phyloP scores from a whole-genome alignment of 2,329 filamentous ascomycete species.

The Aureobasidium lini region DNA sequence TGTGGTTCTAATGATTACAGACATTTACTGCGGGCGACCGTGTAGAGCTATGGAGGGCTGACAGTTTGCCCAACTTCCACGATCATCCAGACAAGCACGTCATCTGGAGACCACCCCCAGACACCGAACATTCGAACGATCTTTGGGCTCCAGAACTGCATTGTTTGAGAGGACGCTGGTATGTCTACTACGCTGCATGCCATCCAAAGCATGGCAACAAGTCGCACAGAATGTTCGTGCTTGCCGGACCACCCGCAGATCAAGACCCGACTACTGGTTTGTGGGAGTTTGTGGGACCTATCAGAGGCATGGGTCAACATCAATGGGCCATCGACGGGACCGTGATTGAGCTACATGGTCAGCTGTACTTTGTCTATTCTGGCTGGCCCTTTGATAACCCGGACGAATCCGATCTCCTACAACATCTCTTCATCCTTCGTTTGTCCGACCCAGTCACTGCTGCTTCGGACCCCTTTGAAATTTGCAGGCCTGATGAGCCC shows the following conservation, averaged over 20 bases:
- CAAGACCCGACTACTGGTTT: constrained; percentile 24
- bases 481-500: constrained; percentile 32
- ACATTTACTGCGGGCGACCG: constrained; percentile 39
- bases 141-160: constrained; percentile 53
- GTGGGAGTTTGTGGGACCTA: constrained; percentile 37
- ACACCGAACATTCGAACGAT: constrained; percentile 36
- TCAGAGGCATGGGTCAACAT: constrained; percentile 33
- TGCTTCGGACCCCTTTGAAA: constrained; percentile 29
- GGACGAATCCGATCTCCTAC: constrained; percentile 29
- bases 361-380: constrained; percentile 38
- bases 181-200: constrained; percentile 43
- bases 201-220: constrained; percentile 37
- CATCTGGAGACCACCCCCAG: constrained; percentile 36
- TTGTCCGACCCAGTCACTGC: constrained; percentile 31
- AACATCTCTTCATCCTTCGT: constrained; percentile 38
- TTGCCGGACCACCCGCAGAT: constrained; percentile 32
- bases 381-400: constrained; percentile 36
- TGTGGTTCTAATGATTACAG: constrained; percentile 14
- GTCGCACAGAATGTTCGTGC: constrained; percentile 40
- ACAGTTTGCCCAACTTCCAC: constrained; percentile 34
- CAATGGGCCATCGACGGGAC: constrained; percentile 45
- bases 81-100: constrained; percentile 30
- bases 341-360: constrained; percentile 32
- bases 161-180: constrained; percentile 44
- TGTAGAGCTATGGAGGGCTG: constrained; percentile 38